phyloP scores from a whole-genome alignment of 441 rosid species.

The Gossypium lobatum region DNA sequence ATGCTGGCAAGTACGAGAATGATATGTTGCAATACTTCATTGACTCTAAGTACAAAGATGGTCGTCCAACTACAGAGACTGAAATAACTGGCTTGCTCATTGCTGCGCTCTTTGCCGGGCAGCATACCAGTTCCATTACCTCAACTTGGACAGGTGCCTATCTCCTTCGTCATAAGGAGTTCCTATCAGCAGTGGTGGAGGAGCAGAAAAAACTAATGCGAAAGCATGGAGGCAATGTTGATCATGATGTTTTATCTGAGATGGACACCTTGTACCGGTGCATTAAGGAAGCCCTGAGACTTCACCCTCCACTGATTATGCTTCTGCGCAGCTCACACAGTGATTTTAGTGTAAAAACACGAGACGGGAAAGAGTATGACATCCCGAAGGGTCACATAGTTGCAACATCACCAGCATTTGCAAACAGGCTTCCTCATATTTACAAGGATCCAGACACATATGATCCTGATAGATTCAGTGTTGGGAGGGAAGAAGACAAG shows the following conservation, averaged over 20 bases:
- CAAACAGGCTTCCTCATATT: conserved; percentile 83
- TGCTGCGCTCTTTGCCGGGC: conserved; percentile 97
- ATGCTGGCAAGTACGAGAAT: conserved; percentile 60
- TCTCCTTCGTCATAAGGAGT: conserved; percentile 55
- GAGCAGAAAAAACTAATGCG: conserved; percentile 72
- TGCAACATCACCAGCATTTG: conserved; percentile 95
- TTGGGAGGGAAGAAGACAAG: conserved; percentile 96
- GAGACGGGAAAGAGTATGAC: conserved; percentile 80
- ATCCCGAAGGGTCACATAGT: conserved; percentile 96
- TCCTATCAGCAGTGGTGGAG: conserved; percentile 53
- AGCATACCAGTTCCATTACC: conserved; percentile 99
- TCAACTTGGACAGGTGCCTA: conserved; percentile 98
- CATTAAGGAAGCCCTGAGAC: conserved; percentile 96
- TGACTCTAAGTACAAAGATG: conserved; percentile 91
- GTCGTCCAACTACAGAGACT: conserved; percentile 78
- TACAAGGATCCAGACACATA: conserved; percentile 77
- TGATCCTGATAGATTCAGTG: conserved; percentile 78
- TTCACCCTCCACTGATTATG: conserved; percentile 96
- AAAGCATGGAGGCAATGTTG: conserved; percentile 79
- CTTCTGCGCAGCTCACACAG: conserved; percentile 79
- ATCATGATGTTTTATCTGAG: conserved; percentile 85
- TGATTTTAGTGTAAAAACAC: conserved; percentile 73
- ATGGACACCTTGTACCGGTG: conserved; percentile 88
- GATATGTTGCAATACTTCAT: conserved; percentile 97
- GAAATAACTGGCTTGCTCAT: conserved; percentile 95